Conservation (phyloP, 768 basidiomycete species). For the Candolleomyces efflorescens region DNA sequence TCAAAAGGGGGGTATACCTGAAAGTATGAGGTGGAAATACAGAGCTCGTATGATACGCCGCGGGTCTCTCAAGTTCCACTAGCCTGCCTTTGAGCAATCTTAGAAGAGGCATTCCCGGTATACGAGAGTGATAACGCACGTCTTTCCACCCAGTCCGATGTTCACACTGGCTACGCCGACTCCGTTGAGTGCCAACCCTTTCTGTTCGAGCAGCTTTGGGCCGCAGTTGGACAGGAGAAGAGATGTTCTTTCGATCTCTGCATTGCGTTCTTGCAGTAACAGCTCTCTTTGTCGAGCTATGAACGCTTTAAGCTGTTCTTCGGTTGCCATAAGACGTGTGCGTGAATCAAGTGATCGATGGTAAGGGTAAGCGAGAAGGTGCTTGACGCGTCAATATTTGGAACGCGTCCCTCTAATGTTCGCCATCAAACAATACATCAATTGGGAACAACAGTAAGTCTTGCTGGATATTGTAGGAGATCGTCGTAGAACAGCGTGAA, state of each 20-base stretch:
- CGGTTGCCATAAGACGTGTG: neutral
- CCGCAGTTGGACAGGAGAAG: slow-evolving; percentile 80
- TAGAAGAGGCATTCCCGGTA: slow-evolving; percentile 8
- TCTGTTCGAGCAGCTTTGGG: slow-evolving; percentile 81
- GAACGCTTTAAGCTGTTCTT: slow-evolving; percentile 39
- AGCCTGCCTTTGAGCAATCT: slow-evolving; percentile 51
- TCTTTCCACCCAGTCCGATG: slow-evolving; percentile 90
- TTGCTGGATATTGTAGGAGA: no score
- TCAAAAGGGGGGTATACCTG: slow-evolving; percentile 40
- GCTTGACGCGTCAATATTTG: no score
- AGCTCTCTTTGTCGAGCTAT: slow-evolving; percentile 64
- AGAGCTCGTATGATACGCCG: slow-evolving; percentile 69
- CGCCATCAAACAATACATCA: no score
- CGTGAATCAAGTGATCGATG: no score
- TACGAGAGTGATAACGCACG: slow-evolving; percentile 41
- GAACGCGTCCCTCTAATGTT: no score
- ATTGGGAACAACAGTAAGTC: no score
- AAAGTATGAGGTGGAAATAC: slow-evolving; percentile 85
- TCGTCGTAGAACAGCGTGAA: no score
- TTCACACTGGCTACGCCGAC: slow-evolving; percentile 68
- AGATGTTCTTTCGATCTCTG: slow-evolving; percentile 80
- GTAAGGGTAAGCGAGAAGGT: no score
- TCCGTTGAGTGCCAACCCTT: slow-evolving; percentile 75
- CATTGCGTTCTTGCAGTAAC: slow-evolving; percentile 67
- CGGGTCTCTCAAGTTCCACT: slow-evolving; percentile 80